These are phyloP conservation scores for Xylariaceae sp. DNA, from an alignment of 2,329 filamentous ascomycete species.

Conservation along the genomic window DNA sequence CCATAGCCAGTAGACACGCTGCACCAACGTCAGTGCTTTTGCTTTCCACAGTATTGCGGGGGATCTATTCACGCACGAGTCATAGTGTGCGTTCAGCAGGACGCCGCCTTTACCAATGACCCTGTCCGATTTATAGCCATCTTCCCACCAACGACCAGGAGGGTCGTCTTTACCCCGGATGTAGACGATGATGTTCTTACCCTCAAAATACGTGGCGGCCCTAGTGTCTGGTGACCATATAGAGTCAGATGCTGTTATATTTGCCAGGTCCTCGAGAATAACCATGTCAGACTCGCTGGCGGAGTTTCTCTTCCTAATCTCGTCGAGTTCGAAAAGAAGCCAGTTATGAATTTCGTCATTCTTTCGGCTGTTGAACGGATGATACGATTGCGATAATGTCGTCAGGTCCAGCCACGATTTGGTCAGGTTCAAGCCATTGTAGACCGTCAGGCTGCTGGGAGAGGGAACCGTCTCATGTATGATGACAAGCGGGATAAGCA, in stretches of 20 bases:
- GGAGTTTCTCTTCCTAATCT: conserved; percentile 60
- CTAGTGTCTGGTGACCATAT: conserved; percentile 30
- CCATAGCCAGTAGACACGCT: conserved; percentile 88
- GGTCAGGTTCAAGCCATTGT: conserved; percentile 68
- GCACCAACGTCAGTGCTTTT: conserved; percentile 17
- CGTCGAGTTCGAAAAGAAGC: conserved; percentile 63
- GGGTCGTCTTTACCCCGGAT: conserved; percentile 76
- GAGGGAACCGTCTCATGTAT: conserved; percentile 71
- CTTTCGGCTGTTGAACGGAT: conserved; percentile 80
- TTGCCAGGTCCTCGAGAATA: conserved; percentile 76
- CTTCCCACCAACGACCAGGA: conserved; percentile 66
- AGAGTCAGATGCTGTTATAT: conserved; percentile 58
- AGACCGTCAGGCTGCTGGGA: conserved; percentile 46
- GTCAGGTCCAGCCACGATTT: conserved; percentile 85
- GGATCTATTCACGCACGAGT: conserved; percentile 46
- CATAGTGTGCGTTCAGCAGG: conserved; percentile 91
- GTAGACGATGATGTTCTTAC: conserved; percentile 87
- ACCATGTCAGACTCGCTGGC: conserved; percentile 47
- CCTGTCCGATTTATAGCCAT: conserved; percentile 37
- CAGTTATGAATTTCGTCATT: conserved; percentile 78
- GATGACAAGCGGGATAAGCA: conserved; percentile 66
- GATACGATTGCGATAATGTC: conserved; percentile 65
- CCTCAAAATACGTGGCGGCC: conserved; percentile 74
- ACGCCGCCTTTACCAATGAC: conserved; percentile 65
- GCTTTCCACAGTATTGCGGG: neutral